Evolutionary conservation across 345 rosid genomes (phyloP), one percentile per base, ranked within the genome.

Genomic region (Gossypium rotundifolium): DNA sequence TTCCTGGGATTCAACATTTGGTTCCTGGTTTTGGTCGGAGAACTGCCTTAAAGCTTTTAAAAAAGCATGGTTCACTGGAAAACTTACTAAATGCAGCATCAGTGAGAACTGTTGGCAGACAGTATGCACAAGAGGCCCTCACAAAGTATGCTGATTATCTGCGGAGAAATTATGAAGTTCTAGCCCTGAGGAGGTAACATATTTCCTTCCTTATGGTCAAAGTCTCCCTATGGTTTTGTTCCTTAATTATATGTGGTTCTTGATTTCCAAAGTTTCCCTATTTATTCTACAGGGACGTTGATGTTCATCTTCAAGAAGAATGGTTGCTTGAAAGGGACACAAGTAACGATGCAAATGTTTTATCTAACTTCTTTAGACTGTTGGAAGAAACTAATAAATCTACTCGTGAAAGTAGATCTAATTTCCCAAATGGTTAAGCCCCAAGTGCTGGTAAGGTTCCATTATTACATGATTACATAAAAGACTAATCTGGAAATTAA

Each of bases 1-100:
- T 94, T 74, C 95, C 93, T 7, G 97, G 97, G 70, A 85, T 94
- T 79, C 97, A 91, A 78, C 89, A 85, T 40, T 42, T 92, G 49
- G 95, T 80, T 75, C 98, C 97, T 17, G 93, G 86, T 65, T 94
- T 94, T 87, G 98, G 97, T 71, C 82, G 90, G 75, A 92, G 86
- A 83, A 92, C 97, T 77, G 95, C 94, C 23, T 27, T 87, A 74
- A 92, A 91, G 84, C 98, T 91, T 65, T 76, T 94, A 76, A 86
- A 89, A 69, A 92, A 91, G 49, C 97, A 89, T 45, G 97, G 97
- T 25, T 88, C 97, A n/a, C 73, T 92, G 33, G 97, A 91, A 81
- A 89, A 85, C 86, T 84, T 94, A 80, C 86, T 94, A 12, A 87
- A 88, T 51, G 92, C 90, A 11, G 97, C 97, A 53, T 92, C 95